These are phyloP conservation scores for Thielaviopsis ethacetica DNA, from an alignment of 2,329 filamentous ascomycete genomes.

Conservation along the genomic window DNA sequence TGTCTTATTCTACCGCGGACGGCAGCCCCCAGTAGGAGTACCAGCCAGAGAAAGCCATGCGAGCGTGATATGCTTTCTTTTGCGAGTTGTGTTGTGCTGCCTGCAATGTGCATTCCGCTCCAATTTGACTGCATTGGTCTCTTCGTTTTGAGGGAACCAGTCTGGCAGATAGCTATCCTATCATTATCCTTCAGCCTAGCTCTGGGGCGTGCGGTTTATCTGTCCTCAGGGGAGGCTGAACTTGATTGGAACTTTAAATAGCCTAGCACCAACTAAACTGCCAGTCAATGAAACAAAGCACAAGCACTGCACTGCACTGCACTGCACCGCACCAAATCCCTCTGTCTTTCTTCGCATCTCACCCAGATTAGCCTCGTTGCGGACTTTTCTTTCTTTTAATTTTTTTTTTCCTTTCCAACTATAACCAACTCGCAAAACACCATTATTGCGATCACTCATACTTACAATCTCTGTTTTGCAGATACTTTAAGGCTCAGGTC, in stretches of 20 bases:
- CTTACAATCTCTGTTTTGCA: slow-evolving; percentile 1
- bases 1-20: neutral
- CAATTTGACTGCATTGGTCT: neutral
- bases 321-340: neutral
- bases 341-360: neutral
- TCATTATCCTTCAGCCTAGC: slow-evolving; percentile 7
- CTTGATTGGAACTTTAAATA: slow-evolving; percentile 8
- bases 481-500: slow-evolving; percentile 8
- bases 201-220: slow-evolving; percentile 11
- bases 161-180: neutral
- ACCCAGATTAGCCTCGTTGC: neutral
- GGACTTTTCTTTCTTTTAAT: neutral
- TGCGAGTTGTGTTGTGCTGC: neutral
- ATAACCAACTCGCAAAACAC: neutral
- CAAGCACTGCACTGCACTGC: neutral
- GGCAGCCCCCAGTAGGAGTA: neutral
- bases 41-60: neutral
- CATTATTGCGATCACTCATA: neutral
- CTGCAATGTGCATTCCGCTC: neutral
- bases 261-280: slow-evolving; percentile 3
- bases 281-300: neutral
- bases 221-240: slow-evolving; percentile 12
- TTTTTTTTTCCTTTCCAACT: neutral
- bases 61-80: neutral
- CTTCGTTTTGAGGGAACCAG: neutral